Conservation (phyloP, 148 eudicot genomes). For the Polygonum maritimum region DNA sequence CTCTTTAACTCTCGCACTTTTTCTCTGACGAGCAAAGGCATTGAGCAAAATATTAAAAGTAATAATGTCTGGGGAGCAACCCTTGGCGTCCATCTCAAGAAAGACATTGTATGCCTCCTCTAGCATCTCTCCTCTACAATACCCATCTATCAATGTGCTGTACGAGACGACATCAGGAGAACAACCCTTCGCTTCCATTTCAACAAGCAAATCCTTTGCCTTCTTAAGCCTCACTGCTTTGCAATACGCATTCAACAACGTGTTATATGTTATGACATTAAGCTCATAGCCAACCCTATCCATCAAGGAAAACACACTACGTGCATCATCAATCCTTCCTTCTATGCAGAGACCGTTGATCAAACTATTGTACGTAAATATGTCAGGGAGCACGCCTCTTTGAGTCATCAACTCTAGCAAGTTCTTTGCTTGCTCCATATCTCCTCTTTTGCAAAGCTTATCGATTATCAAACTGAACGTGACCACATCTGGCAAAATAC, state of each 20-base stretch:
- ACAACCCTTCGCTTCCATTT: too few relatives aligned
- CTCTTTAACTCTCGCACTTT: background rate
- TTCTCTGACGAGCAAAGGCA: too few relatives aligned
- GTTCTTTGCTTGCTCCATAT: constrained; percentile 11
- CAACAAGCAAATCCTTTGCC: too few relatives aligned
- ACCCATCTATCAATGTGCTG: too few relatives aligned
- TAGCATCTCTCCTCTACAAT: too few relatives aligned
- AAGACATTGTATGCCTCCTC: too few relatives aligned
- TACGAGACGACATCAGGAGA: too few relatives aligned
- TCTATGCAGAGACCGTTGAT: background rate
- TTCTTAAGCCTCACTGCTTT: too few relatives aligned
- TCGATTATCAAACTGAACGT: constrained; percentile 14
- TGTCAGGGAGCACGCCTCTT: constrained; percentile 14
- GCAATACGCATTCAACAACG: constrained; percentile 18
- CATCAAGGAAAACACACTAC: constrained; percentile 14
- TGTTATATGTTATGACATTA: constrained; percentile 6
- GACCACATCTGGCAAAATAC: constrained; percentile 17
- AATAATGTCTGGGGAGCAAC: too few relatives aligned
- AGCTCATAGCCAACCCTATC: constrained; percentile 9
- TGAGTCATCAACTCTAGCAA: constrained; percentile 20
- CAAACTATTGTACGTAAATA: too few relatives aligned
- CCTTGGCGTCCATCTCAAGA: too few relatives aligned
- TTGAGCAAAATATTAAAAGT: too few relatives aligned
- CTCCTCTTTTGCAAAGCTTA: constrained; percentile 17
- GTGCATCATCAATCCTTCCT: constrained; percentile 24